phyloP scores from a whole-genome alignment of 345 rosid species.

The Melaleuca quinquenervia region DNA sequence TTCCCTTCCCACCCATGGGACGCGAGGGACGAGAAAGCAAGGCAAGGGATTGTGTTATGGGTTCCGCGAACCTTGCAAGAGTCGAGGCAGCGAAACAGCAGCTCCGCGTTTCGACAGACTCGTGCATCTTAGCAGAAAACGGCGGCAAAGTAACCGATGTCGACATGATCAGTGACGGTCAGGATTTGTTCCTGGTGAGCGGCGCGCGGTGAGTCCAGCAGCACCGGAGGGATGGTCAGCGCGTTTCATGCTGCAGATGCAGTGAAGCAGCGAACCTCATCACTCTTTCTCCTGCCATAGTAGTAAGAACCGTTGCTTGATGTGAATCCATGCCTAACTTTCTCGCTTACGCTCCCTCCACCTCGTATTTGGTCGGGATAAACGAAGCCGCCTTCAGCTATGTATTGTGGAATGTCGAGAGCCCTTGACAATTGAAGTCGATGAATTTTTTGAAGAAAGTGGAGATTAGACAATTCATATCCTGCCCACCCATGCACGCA shows the following conservation, averaged over 20 bases:
- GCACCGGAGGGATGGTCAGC: background rate
- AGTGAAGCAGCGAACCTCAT: background rate
- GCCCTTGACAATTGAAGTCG: no score
- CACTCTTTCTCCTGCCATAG: background rate
- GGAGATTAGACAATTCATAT: no score
- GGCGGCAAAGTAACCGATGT: slow-evolving; percentile 53
- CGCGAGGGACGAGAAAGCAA: slow-evolving; percentile 18
- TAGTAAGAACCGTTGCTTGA: background rate
- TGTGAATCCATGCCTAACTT: background rate
- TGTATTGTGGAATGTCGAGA: no score
- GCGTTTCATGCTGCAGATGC: background rate
- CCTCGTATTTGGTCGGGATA: background rate
- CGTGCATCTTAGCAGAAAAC: slow-evolving; percentile 37
- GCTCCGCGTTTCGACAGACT: slow-evolving; percentile 16
- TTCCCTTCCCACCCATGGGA: slow-evolving; percentile 52
- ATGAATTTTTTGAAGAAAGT: no score
- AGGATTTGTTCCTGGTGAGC: slow-evolving; percentile 39
- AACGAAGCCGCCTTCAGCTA: no score
- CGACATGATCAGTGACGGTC: slow-evolving; percentile 46
- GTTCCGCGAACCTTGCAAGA: slow-evolving; percentile 57
- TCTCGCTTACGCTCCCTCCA: background rate
- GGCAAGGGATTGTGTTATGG: slow-evolving; percentile 54
- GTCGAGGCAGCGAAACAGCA: slow-evolving; percentile 23
- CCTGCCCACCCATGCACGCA: no score
- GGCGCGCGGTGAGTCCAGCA: background rate